Conservation (phyloP, 345 rosid species). For the Streptanthus diversifolius region DNA sequence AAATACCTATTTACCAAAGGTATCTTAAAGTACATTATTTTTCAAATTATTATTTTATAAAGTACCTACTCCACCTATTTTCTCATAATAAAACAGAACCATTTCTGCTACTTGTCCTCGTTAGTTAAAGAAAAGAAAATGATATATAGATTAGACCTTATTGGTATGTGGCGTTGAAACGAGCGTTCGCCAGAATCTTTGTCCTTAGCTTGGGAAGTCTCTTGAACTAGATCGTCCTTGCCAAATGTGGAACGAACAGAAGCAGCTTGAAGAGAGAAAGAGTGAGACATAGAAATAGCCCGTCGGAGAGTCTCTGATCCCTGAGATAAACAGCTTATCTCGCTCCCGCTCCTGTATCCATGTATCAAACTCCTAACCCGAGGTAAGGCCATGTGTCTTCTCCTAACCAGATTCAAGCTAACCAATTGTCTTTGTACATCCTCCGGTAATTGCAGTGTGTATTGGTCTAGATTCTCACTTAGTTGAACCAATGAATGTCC, state of each 20-base stretch:
- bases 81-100: not conserved
- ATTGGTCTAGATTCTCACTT: conserved; percentile 54
- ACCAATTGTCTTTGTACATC: conserved; percentile 46
- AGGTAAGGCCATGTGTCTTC: conserved; percentile 52
- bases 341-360: conserved; percentile 43
- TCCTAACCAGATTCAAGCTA: conserved; percentile 27
- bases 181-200: conserved; percentile 22
- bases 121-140: not conserved
- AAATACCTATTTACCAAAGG: no score
- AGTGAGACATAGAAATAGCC: not conserved
- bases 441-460: conserved; percentile 60
- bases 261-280: conserved; percentile 11
- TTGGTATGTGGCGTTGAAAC: conserved; percentile 24
- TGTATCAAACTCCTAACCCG: conserved; percentile 51
- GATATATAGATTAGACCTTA: not conserved
- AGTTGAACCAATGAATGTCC: conserved; percentile 58
- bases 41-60: no score
- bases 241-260: not conserved
- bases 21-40: no score
- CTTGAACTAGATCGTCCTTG: not conserved
- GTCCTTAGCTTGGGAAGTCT: conserved; percentile 1
- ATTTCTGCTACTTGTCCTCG: not conserved
- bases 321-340: not conserved
- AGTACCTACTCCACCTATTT: no score
- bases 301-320: not conserved